A percentile compares a stretch with the other conserved stretches of the same genome.
Conservation (phyloP, 768 basidiomycete species). For the Tricholoma furcatifolium region DNA sequence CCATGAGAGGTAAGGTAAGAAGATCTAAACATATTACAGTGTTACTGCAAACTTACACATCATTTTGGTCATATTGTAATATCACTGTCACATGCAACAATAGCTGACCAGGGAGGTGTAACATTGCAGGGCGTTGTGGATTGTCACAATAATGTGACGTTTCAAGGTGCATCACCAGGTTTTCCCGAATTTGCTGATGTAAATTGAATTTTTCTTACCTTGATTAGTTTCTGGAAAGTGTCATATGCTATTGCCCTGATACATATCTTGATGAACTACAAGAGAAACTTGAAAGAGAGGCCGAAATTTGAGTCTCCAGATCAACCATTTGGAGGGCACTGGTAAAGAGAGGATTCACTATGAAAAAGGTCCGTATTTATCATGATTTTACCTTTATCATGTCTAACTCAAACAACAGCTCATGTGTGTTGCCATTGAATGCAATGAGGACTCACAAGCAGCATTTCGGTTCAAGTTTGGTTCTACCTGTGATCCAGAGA, state of each 20-base stretch:
- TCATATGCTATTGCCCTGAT: not conserved
- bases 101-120: not conserved
- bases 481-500: not conserved
- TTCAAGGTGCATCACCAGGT: too few relatives aligned
- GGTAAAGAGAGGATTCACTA: not conserved
- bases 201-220: not conserved
- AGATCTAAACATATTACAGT: too few relatives aligned
- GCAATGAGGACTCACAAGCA: not conserved
- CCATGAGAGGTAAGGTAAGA: too few relatives aligned
- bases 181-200: too few relatives aligned
- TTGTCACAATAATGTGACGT: too few relatives aligned
- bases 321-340: not conserved
- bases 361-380: not conserved
- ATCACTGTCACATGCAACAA: too few relatives aligned
- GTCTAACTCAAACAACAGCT: too few relatives aligned
- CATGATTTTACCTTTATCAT: not conserved
- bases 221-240: not conserved
- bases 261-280: not conserved
- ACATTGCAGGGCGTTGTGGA: not conserved
- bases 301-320: not conserved
- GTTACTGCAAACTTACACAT: too few relatives aligned
- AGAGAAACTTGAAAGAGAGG: not conserved
- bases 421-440: not conserved
- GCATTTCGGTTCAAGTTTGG: not conserved
- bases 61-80: too few relatives aligned